These are phyloP conservation scores for Kluyveromyces sp. DNA, from an alignment of 1,139 yeast species.

Conservation along the genomic window DNA sequence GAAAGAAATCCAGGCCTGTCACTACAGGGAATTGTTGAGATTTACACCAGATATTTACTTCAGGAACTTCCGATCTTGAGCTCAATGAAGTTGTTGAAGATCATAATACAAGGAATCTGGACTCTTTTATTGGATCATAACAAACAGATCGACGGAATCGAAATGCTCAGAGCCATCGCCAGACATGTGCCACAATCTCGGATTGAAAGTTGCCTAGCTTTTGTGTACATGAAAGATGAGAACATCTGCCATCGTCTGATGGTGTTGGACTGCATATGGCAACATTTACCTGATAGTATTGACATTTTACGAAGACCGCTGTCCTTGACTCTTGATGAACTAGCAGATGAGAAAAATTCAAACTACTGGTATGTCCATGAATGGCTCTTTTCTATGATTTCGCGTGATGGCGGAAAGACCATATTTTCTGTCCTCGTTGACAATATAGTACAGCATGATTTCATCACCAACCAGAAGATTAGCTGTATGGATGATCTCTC, in stretches of 20 bases:
- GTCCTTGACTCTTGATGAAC: conserved; percentile 60
- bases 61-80: conserved; percentile 18
- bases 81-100: conserved; percentile 23
- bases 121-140: conserved; percentile 35
- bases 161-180: conserved; percentile 20
- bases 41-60: conserved; percentile 35
- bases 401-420: conserved; percentile 51
- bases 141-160: conserved; percentile 28
- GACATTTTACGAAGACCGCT: conserved; percentile 55
- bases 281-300: conserved; percentile 42
- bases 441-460: conserved; percentile 23
- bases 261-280: conserved; percentile 55
- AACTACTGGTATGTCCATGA: conserved; percentile 43
- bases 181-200: conserved; percentile 32
- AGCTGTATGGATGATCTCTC: conserved; percentile 48
- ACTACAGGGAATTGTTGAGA: conserved; percentile 43
- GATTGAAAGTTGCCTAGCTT: conserved; percentile 55
- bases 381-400: conserved; percentile 49
- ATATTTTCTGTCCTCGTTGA: conserved; percentile 44
- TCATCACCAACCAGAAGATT: conserved; percentile 18
- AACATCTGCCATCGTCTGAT: conserved; percentile 36
- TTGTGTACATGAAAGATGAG: conserved; percentile 40
- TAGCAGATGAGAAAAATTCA: conserved; percentile 39
- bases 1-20: conserved; percentile 28
- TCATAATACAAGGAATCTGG: conserved; percentile 36